Conservation (phyloP, 2,329 filamentous ascomycete genomes). For the Decorospora gaudefroyi region DNA sequence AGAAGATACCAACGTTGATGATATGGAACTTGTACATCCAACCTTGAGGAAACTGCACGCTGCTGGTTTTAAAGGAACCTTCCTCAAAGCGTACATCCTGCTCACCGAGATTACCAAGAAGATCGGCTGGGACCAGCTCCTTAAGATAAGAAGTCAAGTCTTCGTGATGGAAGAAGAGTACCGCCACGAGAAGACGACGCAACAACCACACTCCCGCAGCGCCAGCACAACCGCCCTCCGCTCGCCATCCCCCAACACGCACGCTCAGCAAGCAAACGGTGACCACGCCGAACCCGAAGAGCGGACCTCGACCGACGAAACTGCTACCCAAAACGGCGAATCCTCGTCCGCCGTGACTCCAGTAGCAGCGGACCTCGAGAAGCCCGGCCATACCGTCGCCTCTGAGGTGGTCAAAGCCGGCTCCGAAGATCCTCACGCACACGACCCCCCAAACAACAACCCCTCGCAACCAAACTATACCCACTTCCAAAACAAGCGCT, state of each 20-base stretch:
- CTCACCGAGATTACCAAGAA: slow-evolving; percentile 94
- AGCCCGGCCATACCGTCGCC: slow-evolving; percentile 76
- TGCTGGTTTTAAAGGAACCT: slow-evolving; percentile 89
- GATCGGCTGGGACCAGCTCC: slow-evolving; percentile 95
- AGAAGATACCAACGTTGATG: slow-evolving; percentile 81
- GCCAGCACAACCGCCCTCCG: slow-evolving; percentile 79
- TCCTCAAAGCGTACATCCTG: slow-evolving; percentile 90
- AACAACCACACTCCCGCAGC: slow-evolving; percentile 61
- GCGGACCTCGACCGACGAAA: slow-evolving; percentile 25
- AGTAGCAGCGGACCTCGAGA: slow-evolving; percentile 62
- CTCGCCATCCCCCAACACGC: slow-evolving; percentile 59
- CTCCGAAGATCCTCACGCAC: slow-evolving; percentile 59
- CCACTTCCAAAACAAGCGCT: slow-evolving; percentile 92
- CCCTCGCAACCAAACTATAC: slow-evolving; percentile 71
- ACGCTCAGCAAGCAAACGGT: slow-evolving; percentile 47
- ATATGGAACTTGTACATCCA: slow-evolving; percentile 82
- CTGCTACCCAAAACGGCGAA: slow-evolving; percentile 39
- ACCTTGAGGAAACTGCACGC: slow-evolving; percentile 85
- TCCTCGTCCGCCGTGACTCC: slow-evolving; percentile 34
- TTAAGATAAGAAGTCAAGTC: slow-evolving; percentile 93
- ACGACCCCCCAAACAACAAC: slow-evolving; percentile 55
- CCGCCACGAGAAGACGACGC: slow-evolving; percentile 71
- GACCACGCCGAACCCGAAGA: slow-evolving; percentile 37
- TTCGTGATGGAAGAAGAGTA: slow-evolving; percentile 99
- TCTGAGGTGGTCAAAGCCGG: slow-evolving; percentile 77